Evolutionary conservation across 2,329 filamentous ascomycete genomes (phyloP).

Genomic region (Gnomoniopsis sp.): DNA sequence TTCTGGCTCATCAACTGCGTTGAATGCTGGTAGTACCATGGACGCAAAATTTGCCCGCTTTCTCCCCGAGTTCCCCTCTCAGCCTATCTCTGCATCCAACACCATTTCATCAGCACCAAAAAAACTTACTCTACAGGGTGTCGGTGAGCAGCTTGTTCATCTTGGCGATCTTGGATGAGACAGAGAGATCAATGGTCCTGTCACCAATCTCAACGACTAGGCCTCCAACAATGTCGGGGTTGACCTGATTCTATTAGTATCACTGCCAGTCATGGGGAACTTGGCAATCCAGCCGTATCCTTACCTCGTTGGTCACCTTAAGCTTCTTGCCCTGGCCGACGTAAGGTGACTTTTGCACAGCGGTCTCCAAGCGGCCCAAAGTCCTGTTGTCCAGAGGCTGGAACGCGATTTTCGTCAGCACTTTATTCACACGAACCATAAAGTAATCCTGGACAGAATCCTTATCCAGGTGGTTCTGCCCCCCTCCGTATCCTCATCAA

Average conservation of each 20-base stretch:
- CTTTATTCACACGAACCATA: not conserved
- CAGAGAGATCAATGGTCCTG: slow-evolving; percentile 95
- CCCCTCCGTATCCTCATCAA: not conserved
- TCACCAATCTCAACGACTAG: slow-evolving; percentile 95
- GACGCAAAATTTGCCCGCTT: not conserved
- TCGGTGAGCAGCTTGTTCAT: slow-evolving; percentile 99
- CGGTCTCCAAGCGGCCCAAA: slow-evolving; percentile 78
- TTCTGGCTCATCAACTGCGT: slow-evolving; percentile 3
- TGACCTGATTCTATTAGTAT: slow-evolving; percentile 58
- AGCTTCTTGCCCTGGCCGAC: slow-evolving; percentile 92
- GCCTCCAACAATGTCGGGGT: slow-evolving; percentile 90
- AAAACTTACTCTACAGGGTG: slow-evolving; percentile 73
- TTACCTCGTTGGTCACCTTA: slow-evolving; percentile 86
- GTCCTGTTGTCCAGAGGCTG: slow-evolving; percentile 85
- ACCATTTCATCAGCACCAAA: slow-evolving; percentile 1
- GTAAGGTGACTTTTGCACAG: slow-evolving; percentile 85
- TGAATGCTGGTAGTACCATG: slow-evolving; percentile 14
- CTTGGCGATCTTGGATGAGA: slow-evolving; percentile 91
- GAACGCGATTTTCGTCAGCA: slow-evolving; percentile 24
- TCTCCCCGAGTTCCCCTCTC: not conserved
- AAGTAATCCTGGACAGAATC: slow-evolving; percentile 3
- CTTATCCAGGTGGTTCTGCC: not conserved
- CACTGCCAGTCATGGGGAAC: slow-evolving; percentile 12
- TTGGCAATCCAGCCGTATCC: not conserved
- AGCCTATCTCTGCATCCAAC: not conserved